Evolutionary conservation across 371 early-diverging fungal species (phyloP).

Genomic region (Dichotomocladium elegans): DNA sequence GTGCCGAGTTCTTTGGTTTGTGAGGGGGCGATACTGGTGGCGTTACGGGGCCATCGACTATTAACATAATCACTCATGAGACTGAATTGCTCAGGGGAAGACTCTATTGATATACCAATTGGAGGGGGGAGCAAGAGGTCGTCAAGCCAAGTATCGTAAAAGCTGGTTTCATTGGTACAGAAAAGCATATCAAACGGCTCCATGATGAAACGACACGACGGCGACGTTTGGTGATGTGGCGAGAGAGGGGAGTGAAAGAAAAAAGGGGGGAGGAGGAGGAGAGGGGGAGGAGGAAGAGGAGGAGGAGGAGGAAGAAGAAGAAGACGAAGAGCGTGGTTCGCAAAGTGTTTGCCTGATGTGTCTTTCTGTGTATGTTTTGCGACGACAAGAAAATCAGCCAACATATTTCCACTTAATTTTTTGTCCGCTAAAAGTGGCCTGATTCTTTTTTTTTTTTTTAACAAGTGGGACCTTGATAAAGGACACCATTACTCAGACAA

Average conservation of each 20-base stretch:
- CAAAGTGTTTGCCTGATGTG: too few species aligned
- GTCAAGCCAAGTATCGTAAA: neutral
- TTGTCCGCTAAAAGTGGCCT: neutral
- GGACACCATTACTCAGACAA: too few species aligned
- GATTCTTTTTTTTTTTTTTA: conserved; percentile 1
- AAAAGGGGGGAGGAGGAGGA: neutral
- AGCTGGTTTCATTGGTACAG: neutral
- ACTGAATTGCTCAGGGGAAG: neutral
- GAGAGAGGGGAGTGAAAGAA: neutral
- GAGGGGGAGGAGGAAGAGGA: neutral
- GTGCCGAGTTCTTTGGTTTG: conserved; percentile 66
- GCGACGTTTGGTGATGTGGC: too few species aligned
- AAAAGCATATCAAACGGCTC: neutral
- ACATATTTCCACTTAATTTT: neutral
- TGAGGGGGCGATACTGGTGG: neutral
- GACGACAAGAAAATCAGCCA: neutral
- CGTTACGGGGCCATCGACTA: neutral
- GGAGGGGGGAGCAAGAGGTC: neutral
- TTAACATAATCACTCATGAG: neutral
- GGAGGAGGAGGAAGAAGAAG: neutral
- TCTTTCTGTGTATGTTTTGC: too few species aligned
- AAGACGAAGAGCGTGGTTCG: too few species aligned
- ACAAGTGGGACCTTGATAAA: too few species aligned
- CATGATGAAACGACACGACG: too few species aligned
- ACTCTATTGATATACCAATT: neutral